phyloP scores from a whole-genome alignment of 345 rosid species.

The Rhizophora apiculata region DNA sequence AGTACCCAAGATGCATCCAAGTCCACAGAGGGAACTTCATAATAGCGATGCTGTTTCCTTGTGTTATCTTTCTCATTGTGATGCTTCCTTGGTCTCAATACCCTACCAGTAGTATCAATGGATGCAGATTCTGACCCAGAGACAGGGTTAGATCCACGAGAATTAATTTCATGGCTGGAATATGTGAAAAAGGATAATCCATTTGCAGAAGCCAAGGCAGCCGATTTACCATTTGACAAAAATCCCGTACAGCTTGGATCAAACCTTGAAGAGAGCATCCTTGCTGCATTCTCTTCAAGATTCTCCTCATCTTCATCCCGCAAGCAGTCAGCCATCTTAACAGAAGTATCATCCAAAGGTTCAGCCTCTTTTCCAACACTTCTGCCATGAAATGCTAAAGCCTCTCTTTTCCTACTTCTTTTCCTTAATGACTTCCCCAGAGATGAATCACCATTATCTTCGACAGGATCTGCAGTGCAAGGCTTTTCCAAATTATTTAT shows the following conservation, averaged over 20 bases:
- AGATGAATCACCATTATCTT: constrained; percentile 16
- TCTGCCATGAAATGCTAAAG: constrained; percentile 24
- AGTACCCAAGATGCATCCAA: constrained; percentile 71
- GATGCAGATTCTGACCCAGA: constrained; percentile 50
- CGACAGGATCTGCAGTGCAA: background rate
- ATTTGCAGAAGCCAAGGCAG: constrained; percentile 39
- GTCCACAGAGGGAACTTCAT: constrained; percentile 64
- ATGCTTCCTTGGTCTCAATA: constrained; percentile 41
- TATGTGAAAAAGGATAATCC: constrained; percentile 33
- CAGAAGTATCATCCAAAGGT: constrained; percentile 32
- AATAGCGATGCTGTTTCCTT: constrained; percentile 82
- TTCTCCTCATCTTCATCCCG: constrained; percentile 82
- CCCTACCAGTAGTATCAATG: constrained; percentile 56
- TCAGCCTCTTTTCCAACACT: constrained; percentile 38
- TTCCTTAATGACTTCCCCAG: constrained; percentile 36
- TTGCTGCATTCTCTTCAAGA: constrained; percentile 97
- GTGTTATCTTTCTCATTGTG: constrained; percentile 39
- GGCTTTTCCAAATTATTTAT: constrained; percentile 23
- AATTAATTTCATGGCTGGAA: constrained; percentile 29
- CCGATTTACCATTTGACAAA: constrained; percentile 49
- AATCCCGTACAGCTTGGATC: constrained; percentile 63
- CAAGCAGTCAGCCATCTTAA: constrained; percentile 34
- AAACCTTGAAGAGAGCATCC: constrained; percentile 66
- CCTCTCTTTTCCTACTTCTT: constrained; percentile 51
- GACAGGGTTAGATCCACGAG: constrained; percentile 30